Evolutionary conservation across 2,329 filamentous ascomycete genomes (phyloP), one percentile per base, ranked within the genome.

Genomic region (Sclerotinia minor): DNA sequence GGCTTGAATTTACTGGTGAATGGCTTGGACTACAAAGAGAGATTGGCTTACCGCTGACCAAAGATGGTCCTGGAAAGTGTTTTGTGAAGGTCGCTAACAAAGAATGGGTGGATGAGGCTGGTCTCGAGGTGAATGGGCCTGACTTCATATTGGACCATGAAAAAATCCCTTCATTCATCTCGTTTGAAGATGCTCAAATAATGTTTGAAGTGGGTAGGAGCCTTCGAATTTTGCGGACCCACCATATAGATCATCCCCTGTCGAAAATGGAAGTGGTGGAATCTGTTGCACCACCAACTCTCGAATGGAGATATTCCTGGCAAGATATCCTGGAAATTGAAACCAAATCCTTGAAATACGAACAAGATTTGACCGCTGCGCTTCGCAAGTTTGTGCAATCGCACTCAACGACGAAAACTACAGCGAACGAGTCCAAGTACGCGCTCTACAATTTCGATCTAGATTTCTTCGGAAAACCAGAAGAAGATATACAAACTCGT

Each of bases 181-280:
- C 88, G 0, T 77, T 81, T 6, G 91, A 95, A 68, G 85, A 94
- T 71, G 88, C 87, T 3, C 83, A 85, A 63, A 81, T 83, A 6
- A 86, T 95, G n/a, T 94, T 94, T 71, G 92, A 96, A 76, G 90
- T 89, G 4, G 92, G 92, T 5, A 86, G 85, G 73, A 94, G 90
- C 75, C 79, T 96, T 59, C 86, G 90, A 9, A 87, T 95, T 65
- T 81, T 96, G 59, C 85, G 87, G 72, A 80, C 82, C 29, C 87
- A 90, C 72, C 90, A 95, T 75, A 85, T 91, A 6, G 81, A 87
- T 2, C 91, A 96, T 75, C 87, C 89, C 0, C 80, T 95, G 53
- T 84, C 86, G 19, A 82, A 82, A 53, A 74, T 81, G n/a, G 80
- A 81, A 35, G 79, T 84, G 7, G 76, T 86, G 7, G 72, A 75